Conservation (phyloP, 139 green algal species). For the Chlorella sp. region DNA sequence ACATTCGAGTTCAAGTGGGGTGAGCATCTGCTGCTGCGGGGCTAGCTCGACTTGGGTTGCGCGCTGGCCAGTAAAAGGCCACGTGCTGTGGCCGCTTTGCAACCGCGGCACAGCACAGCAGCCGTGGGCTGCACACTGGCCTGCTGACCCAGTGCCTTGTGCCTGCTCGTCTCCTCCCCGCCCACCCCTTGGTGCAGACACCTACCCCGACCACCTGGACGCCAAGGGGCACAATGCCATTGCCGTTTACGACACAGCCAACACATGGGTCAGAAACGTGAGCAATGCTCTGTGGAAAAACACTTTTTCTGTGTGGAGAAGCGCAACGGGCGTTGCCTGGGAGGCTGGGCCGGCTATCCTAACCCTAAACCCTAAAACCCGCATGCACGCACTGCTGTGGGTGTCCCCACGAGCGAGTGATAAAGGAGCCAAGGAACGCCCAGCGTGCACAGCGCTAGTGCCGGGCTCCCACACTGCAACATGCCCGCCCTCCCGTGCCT, state of each 20-base stretch:
- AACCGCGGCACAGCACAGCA: not conserved
- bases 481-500: not conserved
- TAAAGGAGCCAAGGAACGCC: too few relatives aligned
- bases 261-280: conserved; percentile 5
- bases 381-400: not conserved
- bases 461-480: not conserved
- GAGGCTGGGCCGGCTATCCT: too few relatives aligned
- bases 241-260: not conserved
- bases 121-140: not conserved
- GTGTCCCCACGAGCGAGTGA: not conserved
- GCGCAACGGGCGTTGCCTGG: too few relatives aligned
- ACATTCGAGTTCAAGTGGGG: not conserved
- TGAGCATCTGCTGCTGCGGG: not conserved
- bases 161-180: too few relatives aligned
- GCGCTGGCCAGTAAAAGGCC: not conserved
- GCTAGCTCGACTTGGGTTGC: too few relatives aligned
- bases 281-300: not conserved
- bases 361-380: too few relatives aligned
- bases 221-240: conserved; percentile 6
- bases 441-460: not conserved
- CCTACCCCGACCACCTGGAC: not conserved
- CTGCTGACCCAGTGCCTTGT: too few relatives aligned
- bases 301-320: too few relatives aligned
- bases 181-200: not conserved
- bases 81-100: not conserved